Evolutionary conservation across 495 filamentous ascomycete genomes (phyloP), one percentile per base, ranked within the genome.

Genomic region (Cercophora sp.): DNA sequence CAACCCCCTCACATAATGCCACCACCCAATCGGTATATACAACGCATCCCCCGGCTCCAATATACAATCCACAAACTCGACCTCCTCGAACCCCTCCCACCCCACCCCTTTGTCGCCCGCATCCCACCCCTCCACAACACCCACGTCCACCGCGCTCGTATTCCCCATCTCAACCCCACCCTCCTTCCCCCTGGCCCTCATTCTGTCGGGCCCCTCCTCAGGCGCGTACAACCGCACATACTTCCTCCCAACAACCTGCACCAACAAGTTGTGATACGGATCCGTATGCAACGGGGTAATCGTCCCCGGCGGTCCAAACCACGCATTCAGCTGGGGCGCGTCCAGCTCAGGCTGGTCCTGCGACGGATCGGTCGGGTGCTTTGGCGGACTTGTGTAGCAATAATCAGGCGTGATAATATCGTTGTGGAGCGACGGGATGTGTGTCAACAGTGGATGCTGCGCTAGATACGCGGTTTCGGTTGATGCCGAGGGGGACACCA

Each of bases 21-120:
- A 99, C 93, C 93, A 99, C 16, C 92, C 93, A 3, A 88, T 76
- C 4, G 93, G 93, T 47, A 99, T 91, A 71, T 95, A 96, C 53
- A 99, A 65, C 58, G 81, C 86, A 52, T 98, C 90, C 0, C 92
- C 93, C 23, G 84, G 84, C 27, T 77, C 80, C 19, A 98, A 66
- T 0, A 97, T 79, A 13, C 81, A 85, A 62, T 98, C 93, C 10
- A 90, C 68, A 69, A 86, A 96, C 45, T 74, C 70, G 8, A 88
- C 79, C 9, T 69, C 65, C 8, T 77, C 74, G 66, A 84, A 81
- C 3, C 73, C 73, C 2, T 77, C 74, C 2, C 75, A 71, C 35
- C 79, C 52, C 40, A 54, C 61, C 13, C 51, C 60, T 25, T 63
- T 56, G 2, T 63, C 57, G 6, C 27, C 47, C 15, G 53, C 52